Conservation (phyloP, 129 eudicot species). For the Calendula officinalis region DNA sequence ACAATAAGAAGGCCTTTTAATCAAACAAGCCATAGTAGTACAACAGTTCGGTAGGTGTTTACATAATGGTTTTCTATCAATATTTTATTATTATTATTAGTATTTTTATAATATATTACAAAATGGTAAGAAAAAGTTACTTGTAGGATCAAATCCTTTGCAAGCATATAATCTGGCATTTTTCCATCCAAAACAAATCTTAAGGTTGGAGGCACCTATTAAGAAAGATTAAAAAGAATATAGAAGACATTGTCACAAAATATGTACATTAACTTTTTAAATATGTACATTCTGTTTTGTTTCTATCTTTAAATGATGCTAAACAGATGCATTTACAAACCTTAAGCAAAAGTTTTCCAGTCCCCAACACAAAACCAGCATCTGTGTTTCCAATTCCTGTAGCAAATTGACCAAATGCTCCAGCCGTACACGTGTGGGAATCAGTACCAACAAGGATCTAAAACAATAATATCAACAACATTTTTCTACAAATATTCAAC, state of each 20-base stretch:
- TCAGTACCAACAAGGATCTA: constrained; percentile 77
- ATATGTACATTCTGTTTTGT: background rate
- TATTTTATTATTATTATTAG: too few relatives aligned
- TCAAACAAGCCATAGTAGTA: too few relatives aligned
- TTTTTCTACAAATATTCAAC: background rate
- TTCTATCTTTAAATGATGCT: background rate
- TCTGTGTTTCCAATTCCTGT: constrained; percentile 75
- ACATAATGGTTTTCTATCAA: too few relatives aligned
- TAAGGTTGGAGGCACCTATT: constrained; percentile 71
- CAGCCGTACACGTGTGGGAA: constrained; percentile 80
- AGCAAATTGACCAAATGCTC: constrained; percentile 79
- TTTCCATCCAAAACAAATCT: constrained; percentile 77
- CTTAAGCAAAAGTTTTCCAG: constrained; percentile 82
- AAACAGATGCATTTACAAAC: constrained; percentile 31
- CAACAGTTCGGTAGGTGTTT: too few relatives aligned
- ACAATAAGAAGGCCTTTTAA: constrained; percentile 2
- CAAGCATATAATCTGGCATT: constrained; percentile 69
- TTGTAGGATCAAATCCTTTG: constrained; percentile 63
- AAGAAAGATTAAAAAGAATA: constrained; percentile 5
- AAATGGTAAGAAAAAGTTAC: constrained; percentile 27
- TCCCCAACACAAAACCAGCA: constrained; percentile 76
- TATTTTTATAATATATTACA: too few relatives aligned
- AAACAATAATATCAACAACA: constrained; percentile 2
- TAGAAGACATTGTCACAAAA: background rate
- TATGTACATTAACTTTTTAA: background rate